Conservation (phyloP, 768 basidiomycete genomes). For the Boletus sp. region DNA sequence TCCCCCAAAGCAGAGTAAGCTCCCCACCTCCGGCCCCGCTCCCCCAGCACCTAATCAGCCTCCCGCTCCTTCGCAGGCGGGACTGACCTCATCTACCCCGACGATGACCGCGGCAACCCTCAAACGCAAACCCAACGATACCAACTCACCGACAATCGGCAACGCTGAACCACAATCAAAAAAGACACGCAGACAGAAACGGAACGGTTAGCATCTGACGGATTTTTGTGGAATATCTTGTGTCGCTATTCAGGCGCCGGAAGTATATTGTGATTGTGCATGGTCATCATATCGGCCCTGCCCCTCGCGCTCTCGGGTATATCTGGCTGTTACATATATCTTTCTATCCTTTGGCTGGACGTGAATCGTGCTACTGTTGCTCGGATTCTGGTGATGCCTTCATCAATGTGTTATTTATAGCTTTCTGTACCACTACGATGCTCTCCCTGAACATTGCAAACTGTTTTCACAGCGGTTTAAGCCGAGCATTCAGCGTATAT, state of each 20-base stretch:
- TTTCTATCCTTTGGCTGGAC: slow-evolving; percentile 27
- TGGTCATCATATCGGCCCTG: slow-evolving; percentile 14
- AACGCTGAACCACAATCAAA: slow-evolving; percentile 44
- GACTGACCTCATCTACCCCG: slow-evolving; percentile 46
- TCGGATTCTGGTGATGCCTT: slow-evolving; percentile 26
- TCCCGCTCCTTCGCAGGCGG: slow-evolving; percentile 38
- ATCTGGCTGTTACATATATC: slow-evolving; percentile 29
- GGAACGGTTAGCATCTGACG: slow-evolving; percentile 43
- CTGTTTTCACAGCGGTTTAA: slow-evolving; percentile 6
- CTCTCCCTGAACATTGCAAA: slow-evolving; percentile 19
- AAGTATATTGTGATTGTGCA: slow-evolving; percentile 29
- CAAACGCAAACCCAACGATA: slow-evolving; percentile 51
- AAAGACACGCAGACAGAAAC: slow-evolving; percentile 56
- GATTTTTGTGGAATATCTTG: slow-evolving; percentile 34
- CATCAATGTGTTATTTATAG: slow-evolving; percentile 35
- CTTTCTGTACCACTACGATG: slow-evolving; percentile 33
- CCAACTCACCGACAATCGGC: slow-evolving; percentile 50
- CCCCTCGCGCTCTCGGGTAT: not conserved
- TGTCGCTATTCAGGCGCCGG: slow-evolving; percentile 29
- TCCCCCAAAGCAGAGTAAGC: slow-evolving; percentile 63
- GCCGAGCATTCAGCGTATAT: not conserved
- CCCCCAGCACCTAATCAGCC: slow-evolving; percentile 40
- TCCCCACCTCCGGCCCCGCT: slow-evolving; percentile 42
- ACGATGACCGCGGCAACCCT: slow-evolving; percentile 46
- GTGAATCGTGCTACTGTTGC: slow-evolving; percentile 19